phyloP scores from a whole-genome alignment of 2,329 filamentous ascomycete genomes.

The Drechmeria coniospora region DNA sequence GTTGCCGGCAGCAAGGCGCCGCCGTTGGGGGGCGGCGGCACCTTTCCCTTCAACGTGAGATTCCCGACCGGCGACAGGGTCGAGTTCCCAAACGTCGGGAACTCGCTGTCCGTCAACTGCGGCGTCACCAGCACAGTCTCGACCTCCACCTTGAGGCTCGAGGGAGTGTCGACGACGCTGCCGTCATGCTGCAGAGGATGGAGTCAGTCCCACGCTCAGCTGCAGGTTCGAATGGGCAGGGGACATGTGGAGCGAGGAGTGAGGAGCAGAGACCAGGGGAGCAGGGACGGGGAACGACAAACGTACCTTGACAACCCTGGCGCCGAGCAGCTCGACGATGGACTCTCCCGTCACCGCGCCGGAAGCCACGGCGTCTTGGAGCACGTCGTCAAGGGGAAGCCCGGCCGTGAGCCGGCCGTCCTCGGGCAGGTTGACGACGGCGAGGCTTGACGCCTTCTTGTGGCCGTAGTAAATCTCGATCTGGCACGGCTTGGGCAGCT shows the following conservation, averaged over 20 bases:
- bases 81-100: neutral
- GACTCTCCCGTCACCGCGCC: neutral
- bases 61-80: no score
- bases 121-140: neutral
- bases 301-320: slow-evolving; percentile 1
- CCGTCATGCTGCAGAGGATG: slow-evolving; percentile 1
- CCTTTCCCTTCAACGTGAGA: no score
- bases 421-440: neutral
- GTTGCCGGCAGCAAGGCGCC: no score
- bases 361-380: neutral
- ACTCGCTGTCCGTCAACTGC: neutral
- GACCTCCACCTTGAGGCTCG: neutral
- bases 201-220: no score
- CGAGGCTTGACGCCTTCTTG: neutral
- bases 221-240: no score
- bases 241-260: neutral
- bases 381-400: neutral
- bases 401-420: neutral
- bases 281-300: no score
- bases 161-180: neutral
- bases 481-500: slow-evolving; percentile 1
- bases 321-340: neutral
- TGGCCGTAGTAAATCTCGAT: neutral
- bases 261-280: neutral
- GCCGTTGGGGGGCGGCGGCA: no score